phyloP scores from a whole-genome alignment of 2,329 filamentous ascomycete species.

The Pyricularia grisea region DNA sequence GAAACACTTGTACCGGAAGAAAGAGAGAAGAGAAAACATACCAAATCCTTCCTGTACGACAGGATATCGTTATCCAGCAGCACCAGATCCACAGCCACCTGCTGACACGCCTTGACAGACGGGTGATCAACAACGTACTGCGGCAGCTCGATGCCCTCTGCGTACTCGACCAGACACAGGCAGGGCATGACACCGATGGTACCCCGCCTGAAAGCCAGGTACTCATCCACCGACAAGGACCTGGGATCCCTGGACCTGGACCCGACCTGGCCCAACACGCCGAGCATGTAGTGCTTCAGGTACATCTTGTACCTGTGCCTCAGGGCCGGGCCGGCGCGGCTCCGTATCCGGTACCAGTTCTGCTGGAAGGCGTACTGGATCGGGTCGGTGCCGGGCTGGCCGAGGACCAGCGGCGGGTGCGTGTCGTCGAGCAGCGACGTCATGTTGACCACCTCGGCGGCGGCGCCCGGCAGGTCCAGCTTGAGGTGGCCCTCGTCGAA shows the following conservation, averaged over 20 bases:
- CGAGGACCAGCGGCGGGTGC: slow-evolving; percentile 12
- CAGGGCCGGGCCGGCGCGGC: background rate
- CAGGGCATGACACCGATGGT: slow-evolving; percentile 13
- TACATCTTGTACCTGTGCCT: background rate
- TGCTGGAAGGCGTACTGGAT: slow-evolving; percentile 18
- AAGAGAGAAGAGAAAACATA: background rate
- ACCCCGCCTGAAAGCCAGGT: slow-evolving; percentile 12
- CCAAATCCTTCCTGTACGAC: background rate
- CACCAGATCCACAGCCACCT: slow-evolving; percentile 12
- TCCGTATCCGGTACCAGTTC: slow-evolving; percentile 10
- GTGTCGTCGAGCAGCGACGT: slow-evolving; percentile 13
- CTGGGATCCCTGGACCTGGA: slow-evolving; percentile 6
- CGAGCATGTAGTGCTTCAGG: slow-evolving; percentile 8
- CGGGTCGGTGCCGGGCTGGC: slow-evolving; percentile 9
- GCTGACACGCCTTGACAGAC: slow-evolving; percentile 10
- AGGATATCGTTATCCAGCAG: slow-evolving; percentile 9
- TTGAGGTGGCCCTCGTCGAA: slow-evolving; percentile 21
- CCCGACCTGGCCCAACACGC: slow-evolving; percentile 10
- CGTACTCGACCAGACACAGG: slow-evolving; percentile 14
- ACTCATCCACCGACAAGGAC: slow-evolving; percentile 11
- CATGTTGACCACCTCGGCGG: slow-evolving; percentile 13
- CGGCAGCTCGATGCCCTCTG: slow-evolving; percentile 10
- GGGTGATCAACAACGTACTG: slow-evolving; percentile 11
- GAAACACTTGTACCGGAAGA: background rate
- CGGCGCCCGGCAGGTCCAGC: slow-evolving; percentile 13